Percentiles rank a stretch among this genome's conserved stretches.
phyloP scores from a whole-genome alignment of 2,329 filamentous ascomycete species.

The Dothistroma pini region DNA sequence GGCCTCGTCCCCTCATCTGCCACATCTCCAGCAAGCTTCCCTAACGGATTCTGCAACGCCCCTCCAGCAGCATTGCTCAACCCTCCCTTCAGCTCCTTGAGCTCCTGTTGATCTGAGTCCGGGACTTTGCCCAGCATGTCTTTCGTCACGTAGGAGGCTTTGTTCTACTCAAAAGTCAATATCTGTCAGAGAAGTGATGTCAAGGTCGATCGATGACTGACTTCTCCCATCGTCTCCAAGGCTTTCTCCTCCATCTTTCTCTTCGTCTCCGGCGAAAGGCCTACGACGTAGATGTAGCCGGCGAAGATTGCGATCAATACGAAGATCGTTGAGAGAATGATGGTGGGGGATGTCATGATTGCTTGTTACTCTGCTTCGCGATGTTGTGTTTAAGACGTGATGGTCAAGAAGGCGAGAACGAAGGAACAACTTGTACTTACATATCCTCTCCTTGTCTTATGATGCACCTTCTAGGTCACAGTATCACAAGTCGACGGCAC shows the following conservation, averaged over 20 bases:
- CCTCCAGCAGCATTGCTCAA: constrained; percentile 33
- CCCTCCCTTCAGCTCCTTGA: constrained; percentile 35
- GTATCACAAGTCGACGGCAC: neutral
- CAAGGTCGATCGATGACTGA: neutral
- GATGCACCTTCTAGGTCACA: neutral
- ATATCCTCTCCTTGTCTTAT: neutral
- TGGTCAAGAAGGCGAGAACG: neutral
- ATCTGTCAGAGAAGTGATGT: neutral
- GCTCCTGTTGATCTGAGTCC: constrained; percentile 34
- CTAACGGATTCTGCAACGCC: constrained; percentile 37
- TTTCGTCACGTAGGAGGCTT: constrained; percentile 38
- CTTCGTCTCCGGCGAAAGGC: constrained; percentile 47
- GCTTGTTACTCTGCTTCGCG: too few relatives aligned
- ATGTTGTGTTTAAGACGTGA: neutral
- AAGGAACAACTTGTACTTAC: neutral
- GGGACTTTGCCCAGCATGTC: constrained; percentile 29
- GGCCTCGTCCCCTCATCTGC: constrained; percentile 25
- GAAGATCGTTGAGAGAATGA: constrained; percentile 29
- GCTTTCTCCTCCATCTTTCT: constrained; percentile 46
- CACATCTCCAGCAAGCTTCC: constrained; percentile 29
- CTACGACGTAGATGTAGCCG: constrained; percentile 46
- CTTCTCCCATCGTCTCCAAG: constrained; percentile 50
- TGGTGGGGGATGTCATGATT: constrained; percentile 27
- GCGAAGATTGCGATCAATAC: constrained; percentile 37
- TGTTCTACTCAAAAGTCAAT: constrained; percentile 35